These are phyloP conservation scores for Raddia guianensis DNA, from an alignment of 176 grass and related monocot genomes.

Conservation along the genomic window DNA sequence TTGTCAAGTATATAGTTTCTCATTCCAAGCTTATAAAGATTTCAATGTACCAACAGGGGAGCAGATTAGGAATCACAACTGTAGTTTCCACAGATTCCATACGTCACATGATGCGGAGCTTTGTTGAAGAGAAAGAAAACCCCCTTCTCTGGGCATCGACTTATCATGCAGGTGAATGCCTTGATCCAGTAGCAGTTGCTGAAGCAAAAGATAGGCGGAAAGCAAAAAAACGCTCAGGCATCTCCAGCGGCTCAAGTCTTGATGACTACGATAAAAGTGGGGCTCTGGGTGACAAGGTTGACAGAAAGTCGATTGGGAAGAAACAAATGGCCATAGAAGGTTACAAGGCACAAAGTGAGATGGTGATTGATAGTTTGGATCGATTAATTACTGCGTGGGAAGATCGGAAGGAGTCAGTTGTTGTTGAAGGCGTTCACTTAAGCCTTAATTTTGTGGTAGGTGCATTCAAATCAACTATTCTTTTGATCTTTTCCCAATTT, in stretches of 20 bases:
- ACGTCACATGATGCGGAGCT: constrained; percentile 97
- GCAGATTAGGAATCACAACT: constrained; percentile 86
- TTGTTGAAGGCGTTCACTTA: constrained; percentile 92
- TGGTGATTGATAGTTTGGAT: constrained; percentile 97
- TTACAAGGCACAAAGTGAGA: constrained; percentile 93
- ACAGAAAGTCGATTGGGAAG: constrained; percentile 64
- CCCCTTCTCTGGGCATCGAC: constrained; percentile 98
- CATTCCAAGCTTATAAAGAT: constrained; percentile 9
- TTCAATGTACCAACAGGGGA: constrained; percentile 60
- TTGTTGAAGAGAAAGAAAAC: constrained; percentile 86
- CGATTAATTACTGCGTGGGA: constrained; percentile 85
- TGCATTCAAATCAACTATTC: not conserved
- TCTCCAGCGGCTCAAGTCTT: constrained; percentile 32
- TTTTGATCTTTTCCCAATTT: not conserved
- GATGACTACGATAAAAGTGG: constrained; percentile 45
- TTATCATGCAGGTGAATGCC: constrained; percentile 92
- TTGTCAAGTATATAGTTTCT: not conserved
- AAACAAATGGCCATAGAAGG: constrained; percentile 95
- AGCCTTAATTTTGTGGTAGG: constrained; percentile 98
- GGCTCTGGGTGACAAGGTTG: constrained; percentile 37
- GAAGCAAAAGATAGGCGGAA: constrained; percentile 76
- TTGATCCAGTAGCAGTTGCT: constrained; percentile 79
- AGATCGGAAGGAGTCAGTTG: constrained; percentile 83
- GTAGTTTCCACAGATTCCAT: constrained; percentile 94
- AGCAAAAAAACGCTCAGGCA: constrained; percentile 62